These are phyloP conservation scores for Cyanophora paradoxa DNA, from an alignment of 78 protist species.

Conservation along the genomic window DNA sequence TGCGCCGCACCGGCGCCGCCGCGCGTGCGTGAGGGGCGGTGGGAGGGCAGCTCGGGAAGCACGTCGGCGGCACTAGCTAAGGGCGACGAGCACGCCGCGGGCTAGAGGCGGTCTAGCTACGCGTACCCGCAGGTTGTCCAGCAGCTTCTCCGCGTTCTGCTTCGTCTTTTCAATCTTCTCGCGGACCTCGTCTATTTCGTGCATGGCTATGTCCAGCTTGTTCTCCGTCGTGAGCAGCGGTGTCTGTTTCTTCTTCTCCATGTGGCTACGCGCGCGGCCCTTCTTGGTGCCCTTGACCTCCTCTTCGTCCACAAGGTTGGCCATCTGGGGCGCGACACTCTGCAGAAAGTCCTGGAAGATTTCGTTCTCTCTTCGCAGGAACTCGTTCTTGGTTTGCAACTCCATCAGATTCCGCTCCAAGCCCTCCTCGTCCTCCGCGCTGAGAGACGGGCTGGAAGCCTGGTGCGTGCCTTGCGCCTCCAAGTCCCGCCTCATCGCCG, in stretches of 20 bases:
- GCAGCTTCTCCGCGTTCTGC: background rate
- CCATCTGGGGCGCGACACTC: background rate
- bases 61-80: background rate
- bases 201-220: background rate
- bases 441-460: too few relatives aligned
- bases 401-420: background rate
- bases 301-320: background rate
- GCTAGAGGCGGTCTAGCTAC: background rate
- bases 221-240: background rate
- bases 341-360: constrained; percentile 1
- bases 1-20: background rate
- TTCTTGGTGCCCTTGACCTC: background rate
- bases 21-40: background rate
- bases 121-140: background rate
- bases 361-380: background rate
- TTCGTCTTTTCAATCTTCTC: constrained; percentile 6
- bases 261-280: background rate
- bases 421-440: background rate
- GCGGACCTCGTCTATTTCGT: constrained; percentile 11
- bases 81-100: background rate
- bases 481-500: too few relatives aligned
- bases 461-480: too few relatives aligned
- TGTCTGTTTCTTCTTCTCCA: background rate
- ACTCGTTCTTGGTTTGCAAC: background rate
- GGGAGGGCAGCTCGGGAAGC: background rate